Evolutionary conservation across 805 yeast species (phyloP).

Genomic region (Schwanniomyces pseudopolymorphus): DNA sequence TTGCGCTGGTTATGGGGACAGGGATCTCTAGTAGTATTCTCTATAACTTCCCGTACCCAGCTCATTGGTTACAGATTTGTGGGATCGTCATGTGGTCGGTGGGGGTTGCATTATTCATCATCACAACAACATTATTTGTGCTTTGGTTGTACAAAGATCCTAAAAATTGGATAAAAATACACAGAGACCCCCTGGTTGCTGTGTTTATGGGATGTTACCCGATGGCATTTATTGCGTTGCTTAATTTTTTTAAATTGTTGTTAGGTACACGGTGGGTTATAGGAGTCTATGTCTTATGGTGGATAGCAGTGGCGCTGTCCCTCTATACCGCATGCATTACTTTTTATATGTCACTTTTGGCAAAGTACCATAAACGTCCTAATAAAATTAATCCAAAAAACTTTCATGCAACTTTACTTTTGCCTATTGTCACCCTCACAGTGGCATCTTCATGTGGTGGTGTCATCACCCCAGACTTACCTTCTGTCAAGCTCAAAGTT

Average conservation of each 20-base stretch:
- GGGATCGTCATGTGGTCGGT: constrained; percentile 65
- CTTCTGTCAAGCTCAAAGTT: constrained; percentile 41
- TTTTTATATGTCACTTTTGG: constrained; percentile 48
- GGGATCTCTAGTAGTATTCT: constrained; percentile 70
- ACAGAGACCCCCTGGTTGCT: constrained; percentile 43
- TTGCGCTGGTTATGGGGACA: constrained; percentile 80
- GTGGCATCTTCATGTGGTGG: constrained; percentile 77
- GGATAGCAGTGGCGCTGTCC: constrained; percentile 60
- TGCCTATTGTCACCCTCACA: constrained; percentile 79
- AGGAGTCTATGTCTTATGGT: constrained; percentile 66
- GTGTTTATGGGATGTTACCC: constrained; percentile 76
- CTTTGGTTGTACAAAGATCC: constrained; percentile 40
- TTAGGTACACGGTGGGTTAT: constrained; percentile 45
- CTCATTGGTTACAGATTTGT: constrained; percentile 55
- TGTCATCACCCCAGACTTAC: constrained; percentile 45
- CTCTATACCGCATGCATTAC: constrained; percentile 61
- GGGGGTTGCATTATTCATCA: constrained; percentile 48
- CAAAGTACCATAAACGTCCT: constrained; percentile 28
- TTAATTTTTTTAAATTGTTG: constrained; percentile 53
- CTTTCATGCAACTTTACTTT: constrained; percentile 57
- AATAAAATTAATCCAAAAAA: constrained; percentile 20
- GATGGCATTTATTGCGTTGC: constrained; percentile 74
- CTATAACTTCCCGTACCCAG: constrained; percentile 63
- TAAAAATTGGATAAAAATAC: constrained; percentile 11
- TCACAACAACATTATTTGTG: constrained; percentile 41